Percentiles rank a stretch among this genome's conserved stretches.
Conservation (phyloP, 805 yeast species). For the Blastobotrys mokoenaii region DNA sequence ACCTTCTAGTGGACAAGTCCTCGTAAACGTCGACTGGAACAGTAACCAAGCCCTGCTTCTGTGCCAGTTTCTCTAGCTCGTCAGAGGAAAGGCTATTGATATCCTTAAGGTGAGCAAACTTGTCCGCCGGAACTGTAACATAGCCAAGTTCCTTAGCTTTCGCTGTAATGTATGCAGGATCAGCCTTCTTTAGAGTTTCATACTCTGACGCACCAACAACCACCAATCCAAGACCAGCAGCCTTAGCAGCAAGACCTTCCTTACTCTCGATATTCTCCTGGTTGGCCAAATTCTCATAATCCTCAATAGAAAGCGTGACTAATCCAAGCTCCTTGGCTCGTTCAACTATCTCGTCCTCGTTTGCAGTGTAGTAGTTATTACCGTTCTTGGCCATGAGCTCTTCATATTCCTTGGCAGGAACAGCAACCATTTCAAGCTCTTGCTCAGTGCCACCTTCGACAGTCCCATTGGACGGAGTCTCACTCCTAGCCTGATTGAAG, state of each 20-base stretch:
- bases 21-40: conserved; percentile 22
- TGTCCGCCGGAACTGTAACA: conserved; percentile 20
- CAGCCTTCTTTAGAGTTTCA: not conserved
- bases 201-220: conserved; percentile 27
- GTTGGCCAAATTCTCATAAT: conserved; percentile 9
- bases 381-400: conserved; percentile 10
- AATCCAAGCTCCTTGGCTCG: conserved; percentile 11
- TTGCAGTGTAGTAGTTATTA: conserved; percentile 10
- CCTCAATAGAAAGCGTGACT: conserved; percentile 11
- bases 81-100: conserved; percentile 5
- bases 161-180: not conserved
- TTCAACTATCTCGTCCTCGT: conserved; percentile 7
- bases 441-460: not conserved
- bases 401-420: conserved; percentile 10
- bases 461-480: not conserved
- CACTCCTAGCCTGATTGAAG: not conserved
- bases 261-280: conserved; percentile 4
- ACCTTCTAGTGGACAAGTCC: conserved; percentile 4
- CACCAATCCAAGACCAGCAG: conserved; percentile 19
- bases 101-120: conserved; percentile 2
- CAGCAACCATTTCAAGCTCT: conserved; percentile 3
- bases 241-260: conserved; percentile 11
- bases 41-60: conserved; percentile 16
- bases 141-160: conserved; percentile 18
- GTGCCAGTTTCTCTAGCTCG: conserved; percentile 15